Conservation (phyloP, 2,329 filamentous ascomycete genomes). For the Clonostachys sp. region DNA sequence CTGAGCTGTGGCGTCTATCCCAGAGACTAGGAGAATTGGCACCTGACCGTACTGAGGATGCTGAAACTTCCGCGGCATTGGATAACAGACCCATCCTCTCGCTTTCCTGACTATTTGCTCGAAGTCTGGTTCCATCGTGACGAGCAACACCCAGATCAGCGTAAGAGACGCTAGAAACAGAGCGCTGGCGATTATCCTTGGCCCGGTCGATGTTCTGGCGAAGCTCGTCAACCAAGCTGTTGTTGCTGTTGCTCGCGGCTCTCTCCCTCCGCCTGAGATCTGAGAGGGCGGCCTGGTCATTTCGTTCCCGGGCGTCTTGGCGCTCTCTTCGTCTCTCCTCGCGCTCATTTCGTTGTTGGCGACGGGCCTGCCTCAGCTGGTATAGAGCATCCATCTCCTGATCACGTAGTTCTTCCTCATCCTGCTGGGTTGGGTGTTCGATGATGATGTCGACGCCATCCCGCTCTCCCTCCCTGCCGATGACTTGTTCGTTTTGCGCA, state of each 20-base stretch:
- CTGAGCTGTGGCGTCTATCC: constrained; percentile 47
- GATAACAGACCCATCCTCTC: constrained; percentile 68
- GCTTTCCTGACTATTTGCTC: constrained; percentile 69
- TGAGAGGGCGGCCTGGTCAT: constrained; percentile 66
- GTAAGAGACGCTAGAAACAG: constrained; percentile 73
- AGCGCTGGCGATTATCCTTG: constrained; percentile 56
- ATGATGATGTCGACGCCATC: constrained; percentile 88
- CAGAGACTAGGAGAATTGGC: constrained; percentile 26
- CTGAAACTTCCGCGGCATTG: constrained; percentile 60
- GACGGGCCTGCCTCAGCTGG: constrained; percentile 76
- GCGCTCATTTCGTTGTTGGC: constrained; percentile 70
- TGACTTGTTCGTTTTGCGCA: constrained; percentile 71
- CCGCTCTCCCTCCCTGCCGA: constrained; percentile 86
- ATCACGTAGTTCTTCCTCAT: constrained; percentile 74
- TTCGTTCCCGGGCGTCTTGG: constrained; percentile 66
- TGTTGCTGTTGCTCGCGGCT: constrained; percentile 37
- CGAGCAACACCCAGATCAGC: constrained; percentile 70
- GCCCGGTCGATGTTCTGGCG: constrained; percentile 50
- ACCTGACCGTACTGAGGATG: constrained; percentile 23
- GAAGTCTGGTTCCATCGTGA: constrained; percentile 71
- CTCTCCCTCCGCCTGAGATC: constrained; percentile 57
- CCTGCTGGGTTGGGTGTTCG: constrained; percentile 76
- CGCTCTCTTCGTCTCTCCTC: constrained; percentile 69
- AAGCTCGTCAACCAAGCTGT: constrained; percentile 56
- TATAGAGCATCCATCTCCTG: constrained; percentile 92